Evolutionary conservation across 805 yeast species (phyloP), one percentile per base, ranked within the genome.

Genomic region (Pichia deserticola): DNA sequence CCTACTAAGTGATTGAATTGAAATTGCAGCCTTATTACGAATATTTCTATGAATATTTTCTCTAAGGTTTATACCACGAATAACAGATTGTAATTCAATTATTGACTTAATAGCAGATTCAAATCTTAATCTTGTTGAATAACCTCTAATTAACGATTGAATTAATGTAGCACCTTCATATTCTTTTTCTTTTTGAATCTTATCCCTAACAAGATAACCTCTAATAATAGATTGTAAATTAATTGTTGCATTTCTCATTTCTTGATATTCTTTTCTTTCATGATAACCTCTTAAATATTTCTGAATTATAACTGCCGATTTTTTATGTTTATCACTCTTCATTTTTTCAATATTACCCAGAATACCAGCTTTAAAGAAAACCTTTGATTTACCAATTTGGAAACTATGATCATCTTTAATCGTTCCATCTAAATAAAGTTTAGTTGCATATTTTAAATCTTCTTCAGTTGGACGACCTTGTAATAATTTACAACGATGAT

Each of bases 321-420:
- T 76, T 61, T 78, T 78, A 57, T 89, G 77, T 60, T 89, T 87
- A 54, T 84, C 86, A 34, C 89, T 72, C 67, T 97, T 81, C 61
- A 85, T 69, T 58, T 88, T 88, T 69, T 92, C 99, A 59, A 92
- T 75, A 54, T 81, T 82, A 5, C 97, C 98, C 65, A 92, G 74
- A 85, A 92, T 86, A 64, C 99, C 99, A 33, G 97, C 97, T 61
- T 95, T 85, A 73, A 92, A 88, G 72, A 92, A 92, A 51, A 92
- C 89, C 70, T 92, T 92, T 40, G 96, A 86, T 63, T 87, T 81
- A 70, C 99, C 99, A 52, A 87, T 75, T 68, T 90, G 97, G 66
- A 85, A 90, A 60, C 86, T 86, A 48, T 73, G 69, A 36, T 74
- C 75, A 63, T 81, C 86, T 29, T 82, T 77, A 47, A 87, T 82